Conservation (phyloP, 2,329 filamentous ascomycete species). For the Blastomyces parvus region DNA sequence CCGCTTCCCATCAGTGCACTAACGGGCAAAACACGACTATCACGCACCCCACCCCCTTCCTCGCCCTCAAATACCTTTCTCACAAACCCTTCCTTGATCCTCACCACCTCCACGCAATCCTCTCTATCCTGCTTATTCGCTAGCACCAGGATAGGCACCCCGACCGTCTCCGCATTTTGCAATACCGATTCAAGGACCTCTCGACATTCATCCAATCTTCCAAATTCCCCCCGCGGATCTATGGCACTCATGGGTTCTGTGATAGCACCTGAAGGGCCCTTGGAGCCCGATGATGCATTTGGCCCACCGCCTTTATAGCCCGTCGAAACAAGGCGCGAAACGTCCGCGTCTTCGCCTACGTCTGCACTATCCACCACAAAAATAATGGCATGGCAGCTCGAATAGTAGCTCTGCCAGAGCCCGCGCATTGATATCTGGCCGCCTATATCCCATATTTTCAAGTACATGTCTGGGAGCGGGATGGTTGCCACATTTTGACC, state of each 20-base stretch:
- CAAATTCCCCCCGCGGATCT: slow-evolving; percentile 30
- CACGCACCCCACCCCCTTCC: slow-evolving; percentile 73
- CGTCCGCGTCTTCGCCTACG: slow-evolving; percentile 66
- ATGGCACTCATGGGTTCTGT: slow-evolving; percentile 29
- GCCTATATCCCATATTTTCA: slow-evolving; percentile 98
- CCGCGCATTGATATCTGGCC: slow-evolving; percentile 81
- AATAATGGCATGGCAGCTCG: slow-evolving; percentile 87
- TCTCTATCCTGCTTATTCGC: slow-evolving; percentile 98
- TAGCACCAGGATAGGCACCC: slow-evolving; percentile 81
- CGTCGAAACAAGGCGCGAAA: slow-evolving; percentile 39
- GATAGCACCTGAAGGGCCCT: slow-evolving; percentile 17
- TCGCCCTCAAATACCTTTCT: slow-evolving; percentile 93
- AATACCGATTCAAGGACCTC: slow-evolving; percentile 84
- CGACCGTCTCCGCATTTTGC: slow-evolving; percentile 75
- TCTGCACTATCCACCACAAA: slow-evolving; percentile 96
- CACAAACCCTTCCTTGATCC: slow-evolving; percentile 93
- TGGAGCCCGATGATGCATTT: background rate
- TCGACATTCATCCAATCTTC: slow-evolving; percentile 74
- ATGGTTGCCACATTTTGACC: slow-evolving; percentile 95
- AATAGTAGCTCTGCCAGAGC: slow-evolving; percentile 94
- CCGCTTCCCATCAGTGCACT: slow-evolving; percentile 76
- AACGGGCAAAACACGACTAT: slow-evolving; percentile 82
- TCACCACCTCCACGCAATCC: slow-evolving; percentile 92
- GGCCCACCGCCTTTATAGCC: slow-evolving; percentile 7
- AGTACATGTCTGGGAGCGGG: slow-evolving; percentile 83